These are phyloP conservation scores for Sarocladium brachiariae DNA, from an alignment of 2,329 filamentous ascomycete genomes.

Conservation along the genomic window DNA sequence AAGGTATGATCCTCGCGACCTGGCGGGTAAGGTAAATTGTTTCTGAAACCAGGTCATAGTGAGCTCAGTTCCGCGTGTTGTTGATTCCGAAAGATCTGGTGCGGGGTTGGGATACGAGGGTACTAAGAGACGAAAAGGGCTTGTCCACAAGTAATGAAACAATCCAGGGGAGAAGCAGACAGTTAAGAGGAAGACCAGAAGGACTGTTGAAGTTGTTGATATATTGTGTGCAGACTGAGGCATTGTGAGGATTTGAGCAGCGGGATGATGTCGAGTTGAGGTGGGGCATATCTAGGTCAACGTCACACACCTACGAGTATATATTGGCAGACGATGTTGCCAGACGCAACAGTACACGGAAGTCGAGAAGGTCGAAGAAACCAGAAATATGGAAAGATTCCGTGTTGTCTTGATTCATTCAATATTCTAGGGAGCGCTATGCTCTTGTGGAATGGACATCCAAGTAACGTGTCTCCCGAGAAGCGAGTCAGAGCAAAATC, in stretches of 20 bases:
- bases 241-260: slow-evolving; percentile 17
- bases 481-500: too few species aligned
- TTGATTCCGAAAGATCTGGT: slow-evolving; percentile 21
- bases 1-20: slow-evolving; percentile 79
- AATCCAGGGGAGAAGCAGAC: slow-evolving; percentile 44
- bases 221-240: slow-evolving; percentile 31
- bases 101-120: slow-evolving; percentile 20
- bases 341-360: background rate
- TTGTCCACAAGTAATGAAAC: slow-evolving; percentile 45
- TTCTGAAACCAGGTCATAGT: slow-evolving; percentile 79
- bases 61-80: slow-evolving; percentile 17
- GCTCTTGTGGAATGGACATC: too few species aligned
- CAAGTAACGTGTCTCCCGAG: too few species aligned
- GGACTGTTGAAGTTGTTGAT: slow-evolving; percentile 33
- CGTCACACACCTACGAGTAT: background rate
- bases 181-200: slow-evolving; percentile 41
- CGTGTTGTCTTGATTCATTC: background rate
- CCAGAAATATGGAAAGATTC: background rate
- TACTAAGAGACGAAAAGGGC: slow-evolving; percentile 37
- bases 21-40: slow-evolving; percentile 68
- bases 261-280: slow-evolving; percentile 9
- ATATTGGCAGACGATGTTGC: background rate
- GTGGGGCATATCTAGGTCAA: slow-evolving; percentile 6
- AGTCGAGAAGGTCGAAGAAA: background rate
- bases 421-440: too few species aligned